These are phyloP conservation scores for Cryptococcus sp. DNA, from an alignment of 1,284 basidiomycete species.

Conservation along the genomic window DNA sequence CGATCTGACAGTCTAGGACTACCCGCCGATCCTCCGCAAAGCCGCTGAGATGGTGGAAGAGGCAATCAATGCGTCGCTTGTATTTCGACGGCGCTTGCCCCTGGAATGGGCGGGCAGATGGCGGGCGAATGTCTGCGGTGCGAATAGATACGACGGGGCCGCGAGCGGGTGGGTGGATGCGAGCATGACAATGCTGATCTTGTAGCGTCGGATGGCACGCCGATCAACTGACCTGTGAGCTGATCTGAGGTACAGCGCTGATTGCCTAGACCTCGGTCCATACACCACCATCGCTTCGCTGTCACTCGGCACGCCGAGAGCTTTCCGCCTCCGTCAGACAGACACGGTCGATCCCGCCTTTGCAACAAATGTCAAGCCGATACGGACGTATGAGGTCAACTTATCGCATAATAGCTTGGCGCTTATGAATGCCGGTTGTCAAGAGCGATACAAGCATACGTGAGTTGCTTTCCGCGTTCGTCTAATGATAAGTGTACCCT, in stretches of 20 bases:
- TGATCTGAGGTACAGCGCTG: conserved; percentile 1
- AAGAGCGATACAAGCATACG: conserved; percentile 78
- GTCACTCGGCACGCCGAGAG: conserved; percentile 77
- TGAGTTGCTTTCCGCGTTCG: conserved; percentile 21
- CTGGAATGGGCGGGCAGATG: conserved; percentile 76
- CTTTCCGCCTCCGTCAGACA: conserved; percentile 67
- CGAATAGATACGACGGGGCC: conserved; percentile 83
- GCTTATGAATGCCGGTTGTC: conserved; percentile 91
- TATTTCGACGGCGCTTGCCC: conserved; percentile 63
- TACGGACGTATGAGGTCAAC: conserved; percentile 79
- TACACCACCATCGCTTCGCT: conserved; percentile 90
- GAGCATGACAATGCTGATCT: background rate
- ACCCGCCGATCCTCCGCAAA: conserved; percentile 72
- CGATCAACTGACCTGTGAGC: conserved; percentile 58
- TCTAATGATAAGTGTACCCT: conserved; percentile 60
- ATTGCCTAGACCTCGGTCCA: conserved; percentile 71
- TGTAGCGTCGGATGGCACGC: conserved; percentile 79
- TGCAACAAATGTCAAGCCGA: conserved; percentile 62
- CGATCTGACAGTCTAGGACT: conserved; percentile 49
- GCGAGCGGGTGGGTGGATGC: conserved; percentile 59
- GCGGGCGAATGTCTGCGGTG: conserved; percentile 86
- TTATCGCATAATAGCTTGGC: conserved; percentile 81
- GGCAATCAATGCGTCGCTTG: conserved; percentile 73
- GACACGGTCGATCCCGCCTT: conserved; percentile 33
- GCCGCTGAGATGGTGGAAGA: conserved; percentile 75